These are phyloP conservation scores for Cyberlindnera veronae DNA, from an alignment of 805 yeast genomes.

Conservation along the genomic window DNA sequence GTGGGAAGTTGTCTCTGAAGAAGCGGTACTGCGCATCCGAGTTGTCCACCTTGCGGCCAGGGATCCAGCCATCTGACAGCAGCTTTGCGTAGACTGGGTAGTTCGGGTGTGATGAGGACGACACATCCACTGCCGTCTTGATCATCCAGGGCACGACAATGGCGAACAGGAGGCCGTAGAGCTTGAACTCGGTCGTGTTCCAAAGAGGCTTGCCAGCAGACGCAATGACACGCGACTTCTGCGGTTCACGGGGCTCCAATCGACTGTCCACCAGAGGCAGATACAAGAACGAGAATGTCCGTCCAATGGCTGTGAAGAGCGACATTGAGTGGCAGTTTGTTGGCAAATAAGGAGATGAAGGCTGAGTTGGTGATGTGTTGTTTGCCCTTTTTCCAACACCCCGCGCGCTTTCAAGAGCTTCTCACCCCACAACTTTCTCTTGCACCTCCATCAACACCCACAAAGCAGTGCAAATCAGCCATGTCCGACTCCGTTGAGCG, in stretches of 20 bases:
- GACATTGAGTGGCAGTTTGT: slow-evolving; percentile 5
- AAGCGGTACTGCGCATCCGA: slow-evolving; percentile 87
- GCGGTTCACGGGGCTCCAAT: slow-evolving; percentile 23
- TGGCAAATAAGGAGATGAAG: background rate
- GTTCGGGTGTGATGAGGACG: slow-evolving; percentile 70
- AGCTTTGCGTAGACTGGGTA: slow-evolving; percentile 58
- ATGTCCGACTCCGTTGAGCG: slow-evolving; percentile 38
- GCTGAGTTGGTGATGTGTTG: background rate
- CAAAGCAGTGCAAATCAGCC: background rate
- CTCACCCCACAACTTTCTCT: too few species aligned
- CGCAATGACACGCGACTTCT: slow-evolving; percentile 12
- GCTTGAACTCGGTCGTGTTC: slow-evolving; percentile 69
- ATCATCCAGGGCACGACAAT: slow-evolving; percentile 80
- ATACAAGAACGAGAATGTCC: slow-evolving; percentile 27
- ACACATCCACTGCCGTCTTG: slow-evolving; percentile 76
- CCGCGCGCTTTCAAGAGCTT: too few species aligned
- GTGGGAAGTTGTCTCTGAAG: slow-evolving; percentile 74
- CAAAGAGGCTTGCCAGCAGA: slow-evolving; percentile 48
- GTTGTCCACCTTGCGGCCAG: slow-evolving; percentile 88
- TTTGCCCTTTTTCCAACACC: too few species aligned
- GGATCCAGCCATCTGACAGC: slow-evolving; percentile 81
- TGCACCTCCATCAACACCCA: background rate
- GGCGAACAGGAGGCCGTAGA: slow-evolving; percentile 61
- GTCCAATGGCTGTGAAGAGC: slow-evolving; percentile 9
- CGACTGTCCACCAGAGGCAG: slow-evolving; percentile 42